Evolutionary conservation across 495 filamentous ascomycete genomes (phyloP), one percentile per base, ranked within the genome.

Genomic region (Cercophora sp.): DNA sequence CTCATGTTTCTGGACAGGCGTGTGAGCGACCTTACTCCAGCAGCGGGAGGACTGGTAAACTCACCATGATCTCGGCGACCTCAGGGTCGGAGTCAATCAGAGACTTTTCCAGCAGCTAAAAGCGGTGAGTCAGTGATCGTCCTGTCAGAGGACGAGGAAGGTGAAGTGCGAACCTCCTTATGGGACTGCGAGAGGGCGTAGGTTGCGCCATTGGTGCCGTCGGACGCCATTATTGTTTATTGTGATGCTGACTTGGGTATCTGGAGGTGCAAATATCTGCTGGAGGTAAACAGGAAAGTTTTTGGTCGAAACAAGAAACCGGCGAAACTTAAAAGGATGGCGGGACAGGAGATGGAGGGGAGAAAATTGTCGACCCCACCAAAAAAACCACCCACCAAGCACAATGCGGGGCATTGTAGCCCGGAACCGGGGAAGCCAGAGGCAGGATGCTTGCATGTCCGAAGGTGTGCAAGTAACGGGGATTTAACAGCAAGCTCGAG

Each of bases 31-130:
- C 23, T 9, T 25, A 5, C 0, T 5, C 16, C 13, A 37, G 13
- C 19, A 10, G 11, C 24, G 23, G 16, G 9, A 19, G 2, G 22
- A 8, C 43, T 15, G 26, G 1, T 25, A 22, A 23, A 74, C 81
- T 48, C 78, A 93, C 89, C 91, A 98, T 96, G 67, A 96, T 93
- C 67, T 85, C 79, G 32, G 89, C 87, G 57, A 98, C 85, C 76
- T 96, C 91, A 18, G 91, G 87, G 72, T 98, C 92, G 37, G 80
- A 81, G 47, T 94, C 85, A 55, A 87, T 75, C 59, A 98, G 81
- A 59, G 85, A 79, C 70, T 85, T 85, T 81, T 96, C 84, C 77
- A 98, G 89, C 76, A 96, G 83, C 91, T 96, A 58, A 27, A 56
- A 32, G 54, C 24, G 58, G 70, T 76, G 70, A 79, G 79, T 85